Conservation (phyloP, 2,329 filamentous ascomycete genomes). For the Salinomyces thailandicus region DNA sequence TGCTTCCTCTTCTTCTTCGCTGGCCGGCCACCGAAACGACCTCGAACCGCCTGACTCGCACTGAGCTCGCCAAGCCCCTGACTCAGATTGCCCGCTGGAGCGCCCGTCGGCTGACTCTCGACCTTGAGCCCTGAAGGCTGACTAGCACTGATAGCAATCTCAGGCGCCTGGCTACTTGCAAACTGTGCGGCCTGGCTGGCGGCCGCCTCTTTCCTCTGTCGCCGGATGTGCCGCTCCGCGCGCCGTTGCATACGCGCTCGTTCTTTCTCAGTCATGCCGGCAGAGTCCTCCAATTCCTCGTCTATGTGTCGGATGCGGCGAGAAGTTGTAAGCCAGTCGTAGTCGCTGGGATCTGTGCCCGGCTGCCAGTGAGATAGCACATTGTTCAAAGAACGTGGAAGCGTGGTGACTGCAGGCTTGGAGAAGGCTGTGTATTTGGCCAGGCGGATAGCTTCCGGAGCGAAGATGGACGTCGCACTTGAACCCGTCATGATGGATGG, state of each 20-base stretch:
- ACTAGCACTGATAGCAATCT: conserved; percentile 20
- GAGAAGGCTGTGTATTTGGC: conserved; percentile 28
- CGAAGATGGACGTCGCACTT: conserved; percentile 17
- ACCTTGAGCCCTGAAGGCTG: conserved; percentile 10
- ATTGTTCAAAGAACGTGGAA: conserved; percentile 26
- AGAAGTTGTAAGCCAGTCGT: conserved; percentile 32
- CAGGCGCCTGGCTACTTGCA: conserved; percentile 22
- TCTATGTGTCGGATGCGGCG: conserved; percentile 16
- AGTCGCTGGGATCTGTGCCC: conserved; percentile 28
- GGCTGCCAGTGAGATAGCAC: conserved; percentile 34
- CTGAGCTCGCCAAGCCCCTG: conserved; percentile 9
- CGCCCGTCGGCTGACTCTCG: conserved; percentile 5
- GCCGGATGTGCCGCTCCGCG: conserved; percentile 30
- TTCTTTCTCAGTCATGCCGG: conserved; percentile 26
- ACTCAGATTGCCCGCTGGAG: conserved; percentile 16
- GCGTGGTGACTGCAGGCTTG: conserved; percentile 14
- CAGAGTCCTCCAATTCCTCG: conserved; percentile 26
- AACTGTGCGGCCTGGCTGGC: conserved; percentile 16
- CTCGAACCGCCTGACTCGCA: conserved; percentile 25
- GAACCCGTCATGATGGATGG: conserved; percentile 20
- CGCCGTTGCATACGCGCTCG: conserved; percentile 28
- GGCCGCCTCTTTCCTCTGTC: conserved; percentile 31
- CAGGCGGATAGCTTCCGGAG: conserved; percentile 25
- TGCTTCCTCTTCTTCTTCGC: conserved; percentile 35
- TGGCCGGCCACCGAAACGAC: conserved; percentile 25